Conservation (phyloP, 495 filamentous ascomycete genomes). For the Xylaria acuta region DNA sequence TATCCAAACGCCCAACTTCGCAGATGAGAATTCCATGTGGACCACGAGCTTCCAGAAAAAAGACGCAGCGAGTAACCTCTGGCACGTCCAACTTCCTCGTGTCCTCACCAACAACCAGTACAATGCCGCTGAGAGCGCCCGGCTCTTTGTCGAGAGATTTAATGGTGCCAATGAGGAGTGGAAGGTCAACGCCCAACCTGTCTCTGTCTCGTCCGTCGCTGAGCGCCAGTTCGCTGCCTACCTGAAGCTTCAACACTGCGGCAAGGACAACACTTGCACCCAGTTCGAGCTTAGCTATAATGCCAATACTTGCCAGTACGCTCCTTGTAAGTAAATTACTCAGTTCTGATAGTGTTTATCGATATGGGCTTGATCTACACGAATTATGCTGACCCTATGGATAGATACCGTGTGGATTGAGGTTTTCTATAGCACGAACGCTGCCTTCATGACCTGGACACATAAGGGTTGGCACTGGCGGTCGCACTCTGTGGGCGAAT, state of each 20-base stretch:
- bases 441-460: constrained; percentile 7
- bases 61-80: background rate
- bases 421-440: constrained; percentile 15
- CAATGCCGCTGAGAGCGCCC: background rate
- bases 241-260: constrained; percentile 6
- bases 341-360: background rate
- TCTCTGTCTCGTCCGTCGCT: background rate
- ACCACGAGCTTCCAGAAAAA: constrained; percentile 5
- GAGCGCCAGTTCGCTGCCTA: constrained; percentile 6
- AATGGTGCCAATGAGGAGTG: background rate
- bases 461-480: background rate
- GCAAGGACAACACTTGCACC: constrained; percentile 9
- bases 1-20: constrained; percentile 3
- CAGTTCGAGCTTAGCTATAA: constrained; percentile 15
- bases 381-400: background rate
- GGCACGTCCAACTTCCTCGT: background rate
- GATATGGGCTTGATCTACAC: background rate
- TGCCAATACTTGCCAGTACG: background rate
- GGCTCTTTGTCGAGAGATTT: constrained; percentile 1
- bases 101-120: constrained; percentile 11
- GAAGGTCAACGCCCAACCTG: background rate
- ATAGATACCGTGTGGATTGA: background rate
- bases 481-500: constrained; percentile 5
- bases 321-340: background rate
- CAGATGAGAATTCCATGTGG: constrained; percentile 1